Evolutionary conservation across 352 stramenopile species (phyloP).

Genomic region (Pythium pyrilobum): DNA sequence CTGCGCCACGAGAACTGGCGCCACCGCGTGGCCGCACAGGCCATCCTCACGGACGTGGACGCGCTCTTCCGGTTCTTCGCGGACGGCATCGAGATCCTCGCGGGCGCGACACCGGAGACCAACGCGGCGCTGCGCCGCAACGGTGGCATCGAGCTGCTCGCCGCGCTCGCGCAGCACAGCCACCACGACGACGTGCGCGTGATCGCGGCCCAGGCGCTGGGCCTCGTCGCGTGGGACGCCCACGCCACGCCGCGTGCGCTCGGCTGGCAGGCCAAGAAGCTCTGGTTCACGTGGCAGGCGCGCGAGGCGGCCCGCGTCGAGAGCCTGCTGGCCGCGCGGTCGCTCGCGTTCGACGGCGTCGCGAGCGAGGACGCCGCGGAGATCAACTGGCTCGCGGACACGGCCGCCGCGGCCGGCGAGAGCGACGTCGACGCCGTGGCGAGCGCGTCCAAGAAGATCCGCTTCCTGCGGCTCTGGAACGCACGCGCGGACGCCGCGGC

Average conservation of each 20-base stretch:
- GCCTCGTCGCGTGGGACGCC: slow-evolving; percentile 60
- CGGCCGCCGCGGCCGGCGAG: slow-evolving; percentile 30
- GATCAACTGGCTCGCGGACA: slow-evolving; percentile 61
- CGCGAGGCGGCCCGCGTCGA: slow-evolving; percentile 30
- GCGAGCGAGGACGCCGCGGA: slow-evolving; percentile 27
- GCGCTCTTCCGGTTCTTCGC: slow-evolving; percentile 65
- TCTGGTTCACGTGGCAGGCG: slow-evolving; percentile 56
- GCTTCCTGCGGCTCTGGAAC: slow-evolving; percentile 49
- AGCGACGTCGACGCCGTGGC: slow-evolving; percentile 16
- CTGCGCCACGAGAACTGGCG: slow-evolving; percentile 65
- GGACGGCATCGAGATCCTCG: slow-evolving; percentile 48
- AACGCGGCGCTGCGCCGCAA: slow-evolving; percentile 56
- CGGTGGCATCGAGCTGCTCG: slow-evolving; percentile 60
- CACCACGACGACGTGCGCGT: slow-evolving; percentile 29
- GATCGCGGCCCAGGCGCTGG: slow-evolving; percentile 49
- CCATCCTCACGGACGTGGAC: slow-evolving; percentile 60
- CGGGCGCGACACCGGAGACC: slow-evolving; percentile 33
- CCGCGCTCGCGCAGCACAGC: slow-evolving; percentile 34
- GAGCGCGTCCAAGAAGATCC: slow-evolving; percentile 40
- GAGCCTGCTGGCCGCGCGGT: slow-evolving; percentile 18
- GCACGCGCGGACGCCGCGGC: slow-evolving; percentile 35
- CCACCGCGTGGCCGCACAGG: slow-evolving; percentile 61
- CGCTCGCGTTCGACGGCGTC: slow-evolving; percentile 45
- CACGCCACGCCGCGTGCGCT: slow-evolving; percentile 48
- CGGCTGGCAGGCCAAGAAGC: slow-evolving; percentile 61